Evolutionary conservation across 495 filamentous ascomycete genomes (phyloP).

Genomic region (Penicillium diatomitis): DNA sequence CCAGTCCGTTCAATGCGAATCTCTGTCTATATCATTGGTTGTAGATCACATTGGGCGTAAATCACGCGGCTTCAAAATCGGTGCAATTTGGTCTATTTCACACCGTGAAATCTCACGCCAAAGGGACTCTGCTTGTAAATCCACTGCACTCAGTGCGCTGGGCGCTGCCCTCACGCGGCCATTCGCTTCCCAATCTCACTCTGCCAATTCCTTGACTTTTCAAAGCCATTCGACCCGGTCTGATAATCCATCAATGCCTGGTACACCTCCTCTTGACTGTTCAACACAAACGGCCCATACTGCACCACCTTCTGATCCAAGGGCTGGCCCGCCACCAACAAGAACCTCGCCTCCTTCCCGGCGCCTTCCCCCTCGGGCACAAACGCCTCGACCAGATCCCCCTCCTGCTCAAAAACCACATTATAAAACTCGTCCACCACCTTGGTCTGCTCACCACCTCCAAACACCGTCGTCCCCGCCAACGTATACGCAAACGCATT

Average conservation of each 20-base stretch:
- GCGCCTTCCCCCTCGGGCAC: slow-evolving; percentile 61
- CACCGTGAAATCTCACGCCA: too few species aligned
- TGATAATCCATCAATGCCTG: slow-evolving; percentile 88
- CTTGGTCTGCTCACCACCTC: slow-evolving; percentile 45
- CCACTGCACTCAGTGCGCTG: too few species aligned
- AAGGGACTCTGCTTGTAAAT: too few species aligned
- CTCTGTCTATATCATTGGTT: too few species aligned
- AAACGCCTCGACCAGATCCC: slow-evolving; percentile 61
- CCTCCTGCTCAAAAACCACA: slow-evolving; percentile 76
- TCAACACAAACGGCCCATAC: slow-evolving; percentile 93
- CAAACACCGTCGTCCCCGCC: slow-evolving; percentile 59
- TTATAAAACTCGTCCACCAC: slow-evolving; percentile 69
- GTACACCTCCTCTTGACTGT: slow-evolving; percentile 72
- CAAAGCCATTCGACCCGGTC: slow-evolving; percentile 79
- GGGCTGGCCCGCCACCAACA: slow-evolving; percentile 77
- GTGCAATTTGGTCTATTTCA: too few species aligned
- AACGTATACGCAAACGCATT: slow-evolving; percentile 86
- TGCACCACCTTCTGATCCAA: slow-evolving; percentile 90
- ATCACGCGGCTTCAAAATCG: too few species aligned
- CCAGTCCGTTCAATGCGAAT: too few species aligned
- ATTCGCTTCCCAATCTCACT: slow-evolving; percentile 93
- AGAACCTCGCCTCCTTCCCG: slow-evolving; percentile 47
- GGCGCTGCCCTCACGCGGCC: slow-evolving; percentile 21
- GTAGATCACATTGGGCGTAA: too few species aligned
- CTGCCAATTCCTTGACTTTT: slow-evolving; percentile 71